Conservation (phyloP, 768 basidiomycete species). For the Lactifluus pinguis region DNA sequence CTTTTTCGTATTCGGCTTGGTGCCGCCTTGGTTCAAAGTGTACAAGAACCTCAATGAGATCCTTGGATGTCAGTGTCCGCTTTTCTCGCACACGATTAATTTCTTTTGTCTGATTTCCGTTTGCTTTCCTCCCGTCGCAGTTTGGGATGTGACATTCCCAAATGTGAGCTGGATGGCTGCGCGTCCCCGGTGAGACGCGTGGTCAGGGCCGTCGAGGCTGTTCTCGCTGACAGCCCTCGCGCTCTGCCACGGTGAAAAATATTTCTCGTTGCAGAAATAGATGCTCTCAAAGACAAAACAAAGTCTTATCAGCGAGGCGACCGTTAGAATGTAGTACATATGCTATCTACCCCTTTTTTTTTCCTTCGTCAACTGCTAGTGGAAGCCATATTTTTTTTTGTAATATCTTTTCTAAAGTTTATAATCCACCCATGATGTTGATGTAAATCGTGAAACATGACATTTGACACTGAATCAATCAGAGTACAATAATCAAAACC, state of each 20-base stretch:
- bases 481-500: not conserved
- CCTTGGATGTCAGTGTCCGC: slow-evolving; percentile 31
- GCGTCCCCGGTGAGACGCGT: slow-evolving; percentile 34
- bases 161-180: slow-evolving; percentile 41
- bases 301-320: not conserved
- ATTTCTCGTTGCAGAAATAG: slow-evolving; percentile 34
- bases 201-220: slow-evolving; percentile 31
- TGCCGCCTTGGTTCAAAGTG: slow-evolving; percentile 43
- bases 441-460: not conserved
- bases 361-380: not conserved
- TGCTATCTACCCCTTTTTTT: not conserved
- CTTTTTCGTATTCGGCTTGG: slow-evolving; percentile 36
- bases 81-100: not conserved
- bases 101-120: not conserved
- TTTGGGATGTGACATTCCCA: slow-evolving; percentile 41
- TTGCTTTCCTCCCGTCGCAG: slow-evolving; percentile 15
- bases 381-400: not conserved
- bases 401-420: not conserved
- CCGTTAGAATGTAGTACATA: not conserved
- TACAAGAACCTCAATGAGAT: slow-evolving; percentile 39
- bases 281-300: slow-evolving; percentile 32
- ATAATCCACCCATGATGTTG: not conserved
- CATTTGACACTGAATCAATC: not conserved
- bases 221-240: slow-evolving; percentile 34
- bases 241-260: slow-evolving; percentile 35